Base-by-base conservation (phyloP, 192 early-diverging fungal genomes). In the Chytriomyces hyalinus region DNA sequence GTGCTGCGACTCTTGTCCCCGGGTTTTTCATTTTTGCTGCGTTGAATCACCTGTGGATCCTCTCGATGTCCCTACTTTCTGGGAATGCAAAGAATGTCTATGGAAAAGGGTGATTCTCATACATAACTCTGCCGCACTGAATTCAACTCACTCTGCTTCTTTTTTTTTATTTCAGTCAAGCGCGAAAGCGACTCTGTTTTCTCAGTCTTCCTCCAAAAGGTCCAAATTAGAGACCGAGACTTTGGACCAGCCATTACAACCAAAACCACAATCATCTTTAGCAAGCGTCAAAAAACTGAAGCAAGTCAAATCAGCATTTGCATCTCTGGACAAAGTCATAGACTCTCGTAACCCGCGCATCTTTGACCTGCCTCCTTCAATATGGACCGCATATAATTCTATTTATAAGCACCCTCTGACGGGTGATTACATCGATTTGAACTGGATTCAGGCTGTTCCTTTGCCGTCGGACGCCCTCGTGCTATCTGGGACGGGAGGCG, bases 1-100 rank as follows among this genome's bases (percentile, higher is more conserved):
- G 20, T 89, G 88, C 73, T 89, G 88, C 72, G 87, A 89, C 51
- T 83, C 79, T 5, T 89, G 88, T 72, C 88, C 88, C 36, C 51
- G 82, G 24, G 80, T 82, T 43, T 89, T 89, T 73, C 88, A 89
- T 75, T 81, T 87, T 61, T 61, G 57, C 57, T 89, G 88, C 78
- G 71, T 87, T 1, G 85, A 85, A 26, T 83, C 85, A 44, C 85
- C 69, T 53, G 24, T 67, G 13, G 67, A 74, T 47, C 26, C 46
- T 0, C 61, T 68, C 11, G 76, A 78, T 47, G 73, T 75, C n/a
- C 78, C 81, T 44, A 80, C 73, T 6, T 36, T 50, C 11, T 89
- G 87, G 87, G 78, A 84, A 44, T 89, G 87, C 79, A 85, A 72
- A 47, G 6, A 26, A 13, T 89, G 87, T 78, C 15, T 20, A 68